Percentiles rank a stretch among this genome's conserved stretches.
These are phyloP conservation scores for Umbelopsis vinacea DNA, from an alignment of 192 early-diverging fungal species.

Conservation along the genomic window DNA sequence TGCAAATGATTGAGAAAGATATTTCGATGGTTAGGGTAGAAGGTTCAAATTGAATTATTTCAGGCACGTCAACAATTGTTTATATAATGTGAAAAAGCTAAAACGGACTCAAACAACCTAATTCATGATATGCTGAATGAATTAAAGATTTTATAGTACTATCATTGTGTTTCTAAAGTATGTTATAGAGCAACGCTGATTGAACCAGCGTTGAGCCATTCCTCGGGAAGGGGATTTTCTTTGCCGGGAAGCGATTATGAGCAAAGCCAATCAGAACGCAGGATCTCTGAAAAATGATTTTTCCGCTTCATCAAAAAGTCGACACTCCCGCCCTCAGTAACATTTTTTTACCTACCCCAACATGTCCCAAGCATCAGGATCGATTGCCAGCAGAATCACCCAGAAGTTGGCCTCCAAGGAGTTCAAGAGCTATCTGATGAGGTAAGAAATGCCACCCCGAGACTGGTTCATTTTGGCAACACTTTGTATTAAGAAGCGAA, in stretches of 20 bases:
- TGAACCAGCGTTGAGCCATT: too few relatives aligned
- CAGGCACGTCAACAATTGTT: not conserved
- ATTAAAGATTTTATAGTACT: too few relatives aligned
- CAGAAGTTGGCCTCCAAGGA: constrained; percentile 64
- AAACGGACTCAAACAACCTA: too few relatives aligned
- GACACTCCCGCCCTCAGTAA: constrained; percentile 15
- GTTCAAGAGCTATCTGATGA: constrained; percentile 74
- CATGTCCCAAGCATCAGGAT: constrained; percentile 49
- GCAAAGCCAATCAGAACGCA: not conserved
- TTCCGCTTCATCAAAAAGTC: constrained; percentile 8
- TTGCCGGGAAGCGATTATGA: constrained; percentile 7
- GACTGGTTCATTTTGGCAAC: too few relatives aligned
- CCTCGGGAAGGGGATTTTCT: constrained; percentile 15
- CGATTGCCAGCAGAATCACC: constrained; percentile 41
- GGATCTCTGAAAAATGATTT: constrained; percentile 13
- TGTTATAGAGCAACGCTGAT: too few relatives aligned
- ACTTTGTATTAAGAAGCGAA: too few relatives aligned
- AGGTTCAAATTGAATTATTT: not conserved
- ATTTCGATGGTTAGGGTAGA: too few relatives aligned
- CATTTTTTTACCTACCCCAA: constrained; percentile 1
- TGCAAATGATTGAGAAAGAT: too few relatives aligned
- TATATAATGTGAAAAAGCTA: too few relatives aligned
- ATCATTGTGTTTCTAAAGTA: too few relatives aligned
- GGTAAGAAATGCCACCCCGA: constrained; percentile 35
- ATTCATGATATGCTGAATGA: too few relatives aligned